Conservation (phyloP, 768 basidiomycete genomes). For the Cystobasidiopsis lactophilus region DNA sequence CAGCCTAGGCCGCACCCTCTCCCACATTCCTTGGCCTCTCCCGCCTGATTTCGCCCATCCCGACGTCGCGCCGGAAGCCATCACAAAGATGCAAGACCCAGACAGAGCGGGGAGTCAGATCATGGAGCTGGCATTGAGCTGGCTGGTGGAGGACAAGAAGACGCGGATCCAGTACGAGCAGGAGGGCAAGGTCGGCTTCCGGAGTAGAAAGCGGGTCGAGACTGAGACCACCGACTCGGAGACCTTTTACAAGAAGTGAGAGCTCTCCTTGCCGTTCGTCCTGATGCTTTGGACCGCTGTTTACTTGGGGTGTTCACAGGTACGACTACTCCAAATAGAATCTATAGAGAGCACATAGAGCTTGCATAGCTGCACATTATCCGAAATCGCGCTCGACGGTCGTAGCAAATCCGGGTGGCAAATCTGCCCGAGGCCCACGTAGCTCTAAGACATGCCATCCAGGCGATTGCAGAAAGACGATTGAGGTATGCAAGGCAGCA, state of each 20-base stretch:
- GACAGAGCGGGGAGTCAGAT: constrained; percentile 27
- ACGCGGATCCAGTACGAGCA: constrained; percentile 25
- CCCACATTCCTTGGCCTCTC: constrained; percentile 45
- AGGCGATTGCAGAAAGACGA: neutral
- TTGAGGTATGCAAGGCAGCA: too few relatives aligned
- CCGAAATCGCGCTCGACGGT: too few relatives aligned
- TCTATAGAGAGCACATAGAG: too few relatives aligned
- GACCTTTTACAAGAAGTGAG: constrained; percentile 63
- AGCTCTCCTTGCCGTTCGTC: too few relatives aligned
- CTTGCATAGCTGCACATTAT: too few relatives aligned
- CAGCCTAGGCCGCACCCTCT: constrained; percentile 55
- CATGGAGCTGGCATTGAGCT: constrained; percentile 54
- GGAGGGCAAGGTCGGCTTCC: constrained; percentile 36
- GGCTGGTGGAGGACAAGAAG: constrained; percentile 67
- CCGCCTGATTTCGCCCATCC: constrained; percentile 7
- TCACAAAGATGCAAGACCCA: constrained; percentile 12
- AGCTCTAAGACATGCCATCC: neutral
- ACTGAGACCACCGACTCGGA: constrained; percentile 51
- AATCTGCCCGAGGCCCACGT: neutral
- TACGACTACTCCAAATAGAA: constrained; percentile 17
- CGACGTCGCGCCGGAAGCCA: constrained; percentile 9
- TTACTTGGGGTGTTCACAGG: constrained; percentile 1
- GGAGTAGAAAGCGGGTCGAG: constrained; percentile 34
- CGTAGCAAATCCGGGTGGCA: too few relatives aligned
- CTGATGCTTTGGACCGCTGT: neutral